Percentiles rank a stretch among this genome's conserved stretches.
Conservation (phyloP, 1,284 basidiomycete genomes). For the Ustilago bromivora region DNA sequence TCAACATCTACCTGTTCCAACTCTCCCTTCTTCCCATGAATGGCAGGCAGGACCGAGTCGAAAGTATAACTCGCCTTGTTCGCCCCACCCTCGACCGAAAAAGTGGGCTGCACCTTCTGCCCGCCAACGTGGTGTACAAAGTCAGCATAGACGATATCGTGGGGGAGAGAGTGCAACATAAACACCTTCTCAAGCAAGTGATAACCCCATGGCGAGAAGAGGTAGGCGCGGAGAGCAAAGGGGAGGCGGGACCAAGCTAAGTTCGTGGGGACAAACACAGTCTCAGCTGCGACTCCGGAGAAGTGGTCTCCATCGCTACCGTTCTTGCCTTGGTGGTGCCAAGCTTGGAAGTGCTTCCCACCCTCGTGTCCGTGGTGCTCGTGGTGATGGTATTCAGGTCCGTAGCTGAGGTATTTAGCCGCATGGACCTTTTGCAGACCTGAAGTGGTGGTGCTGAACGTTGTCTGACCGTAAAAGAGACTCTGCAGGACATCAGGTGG, state of each 20-base stretch:
- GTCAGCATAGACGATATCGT: slow-evolving; percentile 75
- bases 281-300: slow-evolving; percentile 74
- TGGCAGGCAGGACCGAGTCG: slow-evolving; percentile 47
- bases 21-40: slow-evolving; percentile 37
- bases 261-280: slow-evolving; percentile 78
- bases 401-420: slow-evolving; percentile 35
- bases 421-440: slow-evolving; percentile 32
- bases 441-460: slow-evolving; percentile 74
- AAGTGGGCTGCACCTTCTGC: not conserved
- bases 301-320: slow-evolving; percentile 20
- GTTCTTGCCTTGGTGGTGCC: slow-evolving; percentile 12
- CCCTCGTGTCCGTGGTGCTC: slow-evolving; percentile 69
- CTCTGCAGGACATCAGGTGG: slow-evolving; percentile 76
- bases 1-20: slow-evolving; percentile 55
- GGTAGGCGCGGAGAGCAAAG: slow-evolving; percentile 74
- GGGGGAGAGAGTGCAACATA: slow-evolving; percentile 77
- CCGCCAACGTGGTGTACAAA: slow-evolving; percentile 69
- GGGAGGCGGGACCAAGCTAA: slow-evolving; percentile 77
- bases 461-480: slow-evolving; percentile 74
- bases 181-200: slow-evolving; percentile 76
- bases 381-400: slow-evolving; percentile 74
- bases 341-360: slow-evolving; percentile 46
- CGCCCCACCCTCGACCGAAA: slow-evolving; percentile 16
- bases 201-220: slow-evolving; percentile 79
- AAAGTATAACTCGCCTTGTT: slow-evolving; percentile 59